A percentile compares a stretch with the other conserved stretches of the same genome.
phyloP scores from a whole-genome alignment of 495 filamentous ascomycete species.

The Hapsidospora chrysogenum region DNA sequence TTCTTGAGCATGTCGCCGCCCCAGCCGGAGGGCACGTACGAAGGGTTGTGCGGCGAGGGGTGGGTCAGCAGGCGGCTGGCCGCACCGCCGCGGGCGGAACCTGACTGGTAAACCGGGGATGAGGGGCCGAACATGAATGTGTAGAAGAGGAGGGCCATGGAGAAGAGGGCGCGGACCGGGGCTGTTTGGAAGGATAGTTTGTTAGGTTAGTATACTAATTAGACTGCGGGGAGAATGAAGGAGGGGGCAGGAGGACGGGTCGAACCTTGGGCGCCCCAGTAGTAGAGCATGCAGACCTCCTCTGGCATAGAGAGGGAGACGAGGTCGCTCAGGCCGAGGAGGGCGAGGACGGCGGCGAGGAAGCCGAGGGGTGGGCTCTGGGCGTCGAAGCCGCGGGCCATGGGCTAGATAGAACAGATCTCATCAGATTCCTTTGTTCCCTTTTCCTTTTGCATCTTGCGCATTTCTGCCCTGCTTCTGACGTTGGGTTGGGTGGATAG shows the following conservation, averaged over 20 bases:
- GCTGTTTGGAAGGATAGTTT: conserved; percentile 14
- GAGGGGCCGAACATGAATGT: conserved; percentile 39
- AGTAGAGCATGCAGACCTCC: conserved; percentile 38
- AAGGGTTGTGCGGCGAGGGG: conserved; percentile 7
- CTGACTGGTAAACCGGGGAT: conserved; percentile 15
- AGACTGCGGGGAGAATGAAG: background rate
- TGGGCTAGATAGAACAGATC: conserved; percentile 11
- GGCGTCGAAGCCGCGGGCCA: conserved; percentile 37
- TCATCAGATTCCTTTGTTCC: background rate
- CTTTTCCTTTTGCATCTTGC: background rate
- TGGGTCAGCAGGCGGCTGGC: no score
- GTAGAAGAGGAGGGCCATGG: conserved; percentile 50
- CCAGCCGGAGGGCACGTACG: conserved; percentile 16
- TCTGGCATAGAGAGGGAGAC: conserved; percentile 54
- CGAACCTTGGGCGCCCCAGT: conserved; percentile 49
- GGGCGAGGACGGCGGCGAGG: conserved; percentile 49
- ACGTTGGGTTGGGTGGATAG: background rate
- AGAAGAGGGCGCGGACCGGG: conserved; percentile 45
- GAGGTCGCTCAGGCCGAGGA: conserved; percentile 56
- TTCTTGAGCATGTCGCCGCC: conserved; percentile 52
- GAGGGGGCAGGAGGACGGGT: conserved; percentile 4
- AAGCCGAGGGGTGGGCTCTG: conserved; percentile 54
- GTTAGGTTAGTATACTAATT: no score
- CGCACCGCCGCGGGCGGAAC: conserved; percentile 2
- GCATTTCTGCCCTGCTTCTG: no score